Base-by-base conservation (phyloP, 2,329 filamentous ascomycete genomes). In the Pseudocercospora eumusae region DNA sequence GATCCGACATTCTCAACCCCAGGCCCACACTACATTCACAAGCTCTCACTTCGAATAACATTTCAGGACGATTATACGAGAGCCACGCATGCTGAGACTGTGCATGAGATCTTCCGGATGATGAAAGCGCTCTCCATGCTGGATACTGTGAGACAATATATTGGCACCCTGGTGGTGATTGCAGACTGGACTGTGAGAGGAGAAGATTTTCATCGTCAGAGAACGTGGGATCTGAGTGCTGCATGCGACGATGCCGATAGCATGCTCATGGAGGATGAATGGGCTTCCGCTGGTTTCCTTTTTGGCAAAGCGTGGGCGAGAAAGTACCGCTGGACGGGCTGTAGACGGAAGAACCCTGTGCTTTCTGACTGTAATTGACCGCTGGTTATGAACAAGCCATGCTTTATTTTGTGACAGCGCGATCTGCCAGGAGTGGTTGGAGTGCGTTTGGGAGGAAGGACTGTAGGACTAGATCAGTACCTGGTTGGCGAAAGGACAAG, bases 31-130 rank as follows among this genome's bases (percentile, higher is more conserved):
- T 64, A 55, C 20, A 63, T 71, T 63, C 55, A 67, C n/a, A 64
- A 44, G 2, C 36, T 71, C 23, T 62, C 28, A 10, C 18, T 71
- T 3, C n/a, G 59, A n/a, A 44, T 70, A 3, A 59, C 57, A 0
- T 70, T 70, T 21, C 61, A 66, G 27, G 68, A 71, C 52, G 31
- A 66, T 42, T 69, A 71, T 40, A 69, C 67, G 9, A 64, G 64
- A 0, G 64, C 57, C 10, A 70, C 67, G 6, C 69, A 67, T 62
- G 50, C 65, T 15, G 45, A 45, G 4, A 63, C 67, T 2, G 56
- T 63, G 0, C 57, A 62, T 23, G 66, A 67, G 47, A 64, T 68
- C 10, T 67, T 67, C 27, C 56, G 60, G 2, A 63, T 62, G 61
- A 55, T 69, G 55, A 66, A 68, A 58, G 60, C 54, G 15, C 44